Conservation (phyloP, 345 rosid genomes). For the Crucihimalaya himalaica region DNA sequence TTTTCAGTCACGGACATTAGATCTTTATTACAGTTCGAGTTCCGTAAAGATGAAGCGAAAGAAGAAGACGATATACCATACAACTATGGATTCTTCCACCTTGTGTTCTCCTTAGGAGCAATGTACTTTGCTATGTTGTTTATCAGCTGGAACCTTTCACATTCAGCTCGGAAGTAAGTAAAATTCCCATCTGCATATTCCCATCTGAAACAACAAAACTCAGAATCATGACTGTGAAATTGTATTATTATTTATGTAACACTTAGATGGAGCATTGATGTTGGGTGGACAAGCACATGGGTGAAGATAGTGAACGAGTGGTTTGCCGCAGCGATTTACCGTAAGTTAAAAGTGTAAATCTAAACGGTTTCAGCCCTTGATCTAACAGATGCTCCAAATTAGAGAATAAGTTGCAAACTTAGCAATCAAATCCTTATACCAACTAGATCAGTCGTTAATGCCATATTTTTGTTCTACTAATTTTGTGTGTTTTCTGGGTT, state of each 20-base stretch:
- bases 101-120: constrained; percentile 83
- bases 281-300: constrained; percentile 95
- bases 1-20: not conserved
- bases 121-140: constrained; percentile 95
- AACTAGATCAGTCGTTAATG: not conserved
- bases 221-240: constrained; percentile 4
- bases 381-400: not conserved
- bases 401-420: not conserved
- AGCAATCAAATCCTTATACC: not conserved
- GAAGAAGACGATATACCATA: constrained; percentile 74
- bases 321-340: constrained; percentile 78
- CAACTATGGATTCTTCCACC: constrained; percentile 77
- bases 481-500: not conserved
- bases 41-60: constrained; percentile 55
- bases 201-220: not conserved
- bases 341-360: constrained; percentile 47
- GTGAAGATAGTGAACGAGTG: constrained; percentile 87
- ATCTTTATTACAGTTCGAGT: constrained; percentile 45
- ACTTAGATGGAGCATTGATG: constrained; percentile 86
- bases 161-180: constrained; percentile 58
- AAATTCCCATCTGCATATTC: not conserved
- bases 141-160: constrained; percentile 78
- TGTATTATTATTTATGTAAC: not conserved
- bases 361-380: constrained; percentile 3
- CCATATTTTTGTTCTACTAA: not conserved